These are phyloP conservation scores for Eucalyptus globulus DNA, from an alignment of 345 rosid species.

Conservation along the genomic window DNA sequence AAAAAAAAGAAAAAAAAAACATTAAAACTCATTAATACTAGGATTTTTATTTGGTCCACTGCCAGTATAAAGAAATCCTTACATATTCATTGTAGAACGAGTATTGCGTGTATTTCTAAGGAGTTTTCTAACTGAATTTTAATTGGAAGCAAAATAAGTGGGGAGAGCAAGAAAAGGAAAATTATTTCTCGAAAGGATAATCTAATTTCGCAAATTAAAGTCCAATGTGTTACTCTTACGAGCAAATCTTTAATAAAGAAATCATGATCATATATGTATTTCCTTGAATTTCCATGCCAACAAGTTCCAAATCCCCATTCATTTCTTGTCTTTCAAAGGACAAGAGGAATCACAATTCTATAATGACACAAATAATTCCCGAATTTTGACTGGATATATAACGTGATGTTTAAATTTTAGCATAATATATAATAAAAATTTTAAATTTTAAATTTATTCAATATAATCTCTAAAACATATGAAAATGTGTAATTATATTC, in stretches of 20 bases:
- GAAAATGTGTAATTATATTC: too few relatives aligned
- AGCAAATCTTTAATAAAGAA: neutral
- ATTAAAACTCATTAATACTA: neutral
- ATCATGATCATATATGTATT: neutral
- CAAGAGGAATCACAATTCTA: neutral
- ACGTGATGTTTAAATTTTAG: fast-evolving
- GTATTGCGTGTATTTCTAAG: neutral
- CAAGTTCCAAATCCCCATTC: neutral
- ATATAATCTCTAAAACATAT: fast-evolving
- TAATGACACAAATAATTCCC: too few relatives aligned
- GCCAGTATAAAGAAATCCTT: neutral
- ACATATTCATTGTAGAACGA: neutral
- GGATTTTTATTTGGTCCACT: neutral
- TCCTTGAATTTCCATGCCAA: neutral
- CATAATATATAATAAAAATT: too few relatives aligned
- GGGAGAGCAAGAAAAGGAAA: neutral
- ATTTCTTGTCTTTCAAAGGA: neutral
- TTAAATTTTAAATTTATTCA: too few relatives aligned
- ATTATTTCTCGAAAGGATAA: neutral
- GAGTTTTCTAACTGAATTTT: neutral
- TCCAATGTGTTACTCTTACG: neutral
- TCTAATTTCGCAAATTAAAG: neutral
- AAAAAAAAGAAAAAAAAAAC: neutral
- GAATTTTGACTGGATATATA: fast-evolving
- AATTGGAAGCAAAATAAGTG: neutral